Base-by-base conservation (phyloP, 2,329 filamentous ascomycete species). In the Verticillium nubilum region DNA sequence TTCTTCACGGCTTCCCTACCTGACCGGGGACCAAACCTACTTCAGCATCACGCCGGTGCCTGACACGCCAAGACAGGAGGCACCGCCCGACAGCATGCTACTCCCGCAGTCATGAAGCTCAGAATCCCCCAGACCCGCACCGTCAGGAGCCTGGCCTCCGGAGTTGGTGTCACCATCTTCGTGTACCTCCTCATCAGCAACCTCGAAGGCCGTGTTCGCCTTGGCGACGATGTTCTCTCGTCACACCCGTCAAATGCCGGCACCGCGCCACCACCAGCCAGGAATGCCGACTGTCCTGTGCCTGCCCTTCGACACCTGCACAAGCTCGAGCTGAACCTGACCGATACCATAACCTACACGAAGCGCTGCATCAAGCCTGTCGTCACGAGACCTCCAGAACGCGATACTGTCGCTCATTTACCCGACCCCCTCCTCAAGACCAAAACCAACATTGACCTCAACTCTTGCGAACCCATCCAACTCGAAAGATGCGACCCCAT, bases 361-460 rank as follows among this genome's bases (percentile, higher is more conserved):
- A 75, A 76, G 17, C 74, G 76, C 28, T 81, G 78, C 62, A 71
- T 82, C 61, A 72, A 72, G 28, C 74, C 77, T 6, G 59, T 69
- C 5, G 67, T 71, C 50, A 70, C 71, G 26, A 60, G 65, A 23
- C 64, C 68, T 4, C 63, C 73, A 52, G 70, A 78, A 59, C 72
- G 78, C 42, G 66, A 73, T 29, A 64, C 65, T 12, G 68, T 82
- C 26, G 67, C 67, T 54, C 74, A 75, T 60, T 64, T 79, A 58
- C 65, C 74, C 7, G 63, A 67, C 9, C 67, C 76, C 1, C 69
- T 81, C 28, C 63, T 80, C 56, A 68, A 55, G 63, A 65, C 63
- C 60, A 78, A 64, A 61, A 66, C 57, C 33, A 57, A 65, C 19
- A 57, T 64, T 52, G 57, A 64, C n/a, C 61, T 70, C 3, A 66